Evolutionary conservation across 139 green algal species (phyloP).

Genomic region (Edaphochlamys debaryana): DNA sequence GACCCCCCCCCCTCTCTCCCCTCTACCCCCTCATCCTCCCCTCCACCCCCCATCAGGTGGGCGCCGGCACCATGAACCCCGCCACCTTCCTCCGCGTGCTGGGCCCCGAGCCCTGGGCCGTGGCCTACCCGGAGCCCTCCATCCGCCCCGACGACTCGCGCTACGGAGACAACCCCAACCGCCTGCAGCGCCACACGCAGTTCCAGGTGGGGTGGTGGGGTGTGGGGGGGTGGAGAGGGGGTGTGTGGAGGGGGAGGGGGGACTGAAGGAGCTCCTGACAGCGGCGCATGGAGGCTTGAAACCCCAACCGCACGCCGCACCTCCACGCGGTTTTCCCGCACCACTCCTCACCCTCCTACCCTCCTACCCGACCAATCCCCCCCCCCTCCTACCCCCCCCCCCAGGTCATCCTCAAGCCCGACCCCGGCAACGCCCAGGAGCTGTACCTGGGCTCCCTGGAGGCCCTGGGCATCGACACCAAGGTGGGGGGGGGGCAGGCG

Average conservation of each 20-base stretch:
- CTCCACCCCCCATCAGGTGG: conserved; percentile 68
- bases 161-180: conserved; percentile 98
- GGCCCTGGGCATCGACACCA: conserved; percentile 91
- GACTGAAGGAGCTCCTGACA: too few species aligned
- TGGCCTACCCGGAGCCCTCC: conserved; percentile 94
- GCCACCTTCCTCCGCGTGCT: conserved; percentile 95
- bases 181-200: conserved; percentile 98
- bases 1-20: not conserved
- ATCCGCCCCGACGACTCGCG: conserved; percentile 96
- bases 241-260: not conserved
- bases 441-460: conserved; percentile 94
- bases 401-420: conserved; percentile 98
- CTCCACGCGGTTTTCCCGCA: too few species aligned
- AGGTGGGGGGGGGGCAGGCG: not conserved
- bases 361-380: too few species aligned
- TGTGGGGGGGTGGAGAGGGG: not conserved
- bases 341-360: too few species aligned
- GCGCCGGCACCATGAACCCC: conserved; percentile 99
- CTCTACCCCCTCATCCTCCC: not conserved
- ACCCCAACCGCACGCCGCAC: too few species aligned
- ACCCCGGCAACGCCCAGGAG: conserved; percentile 97
- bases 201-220: conserved; percentile 78
- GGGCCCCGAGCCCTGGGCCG: conserved; percentile 95
- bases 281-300: too few species aligned
- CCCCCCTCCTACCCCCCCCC: too few species aligned